These are phyloP conservation scores for Meyerozyma smithsonii DNA, from an alignment of 1,139 yeast species.

Conservation along the genomic window DNA sequence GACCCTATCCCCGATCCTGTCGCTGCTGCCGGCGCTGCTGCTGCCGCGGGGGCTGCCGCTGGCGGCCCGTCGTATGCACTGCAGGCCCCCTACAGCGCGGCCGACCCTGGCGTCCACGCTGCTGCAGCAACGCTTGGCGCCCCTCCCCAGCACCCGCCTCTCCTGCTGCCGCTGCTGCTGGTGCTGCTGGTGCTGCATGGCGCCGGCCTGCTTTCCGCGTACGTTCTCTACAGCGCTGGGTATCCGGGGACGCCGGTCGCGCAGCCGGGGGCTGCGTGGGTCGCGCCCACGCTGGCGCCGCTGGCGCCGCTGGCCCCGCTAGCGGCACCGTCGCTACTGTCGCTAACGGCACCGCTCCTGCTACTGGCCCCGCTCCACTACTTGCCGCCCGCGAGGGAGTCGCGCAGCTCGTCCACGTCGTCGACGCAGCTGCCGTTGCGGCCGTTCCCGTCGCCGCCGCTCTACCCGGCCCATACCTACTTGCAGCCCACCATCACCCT, in stretches of 20 bases:
- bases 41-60: no score
- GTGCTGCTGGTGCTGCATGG: neutral
- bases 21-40: no score
- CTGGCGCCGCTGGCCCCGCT: no score
- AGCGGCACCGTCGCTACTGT: neutral
- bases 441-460: neutral
- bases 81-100: neutral
- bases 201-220: neutral
- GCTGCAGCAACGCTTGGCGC: neutral
- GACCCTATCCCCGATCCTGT: no score
- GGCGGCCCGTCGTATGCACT: neutral
- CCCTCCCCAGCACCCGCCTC: neutral
- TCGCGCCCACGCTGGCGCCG: no score
- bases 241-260: neutral
- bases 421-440: neutral
- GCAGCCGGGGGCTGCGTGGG: no score
- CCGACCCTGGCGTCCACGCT: neutral
- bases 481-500: neutral
- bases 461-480: neutral
- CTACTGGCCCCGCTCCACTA: neutral
- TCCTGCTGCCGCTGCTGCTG: neutral
- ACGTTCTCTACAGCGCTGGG: neutral
- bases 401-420: constrained; percentile 1
- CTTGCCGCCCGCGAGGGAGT: neutral
- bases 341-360: neutral